Base-by-base conservation (phyloP, 2,329 filamentous ascomycete genomes). In the Fusarium brachygibbosum region DNA sequence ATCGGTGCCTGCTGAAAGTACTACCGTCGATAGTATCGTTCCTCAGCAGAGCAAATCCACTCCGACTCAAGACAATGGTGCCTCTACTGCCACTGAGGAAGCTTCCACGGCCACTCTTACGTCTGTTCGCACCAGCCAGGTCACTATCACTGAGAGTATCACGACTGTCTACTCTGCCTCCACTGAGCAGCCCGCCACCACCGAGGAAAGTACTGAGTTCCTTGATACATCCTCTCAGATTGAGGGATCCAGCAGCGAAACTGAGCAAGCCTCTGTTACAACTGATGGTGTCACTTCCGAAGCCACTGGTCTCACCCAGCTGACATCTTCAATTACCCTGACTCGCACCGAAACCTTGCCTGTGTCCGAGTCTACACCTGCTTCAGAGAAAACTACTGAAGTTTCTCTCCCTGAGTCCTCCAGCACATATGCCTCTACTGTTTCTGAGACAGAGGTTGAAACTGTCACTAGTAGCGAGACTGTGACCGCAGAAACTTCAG, bases 71-170 rank as follows among this genome's bases (percentile, higher is more conserved):
- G 25, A 25, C 3, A 55, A 37, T 28, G 63, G 37, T 4, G 31
- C 13, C 28, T 51, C 51, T 35, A 41, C 38, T 6, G 4, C 17
- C 38, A 49, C 52, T 2, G 48, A 52, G 1, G 44, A 19, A 16
- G 68, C 29, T 6, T 58, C 61, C 6, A 66, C 38, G 3, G 45
- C 58, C 10, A 71, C 59, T 8, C 25, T 71, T 9, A 29, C 42
- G 10, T 69, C 67, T 0, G 38, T 52, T 10, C 29, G 69, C 11
- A 68, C 72, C 2, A 72, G 41, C 10, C 44, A 54, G 35, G 19
- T 69, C 2, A 70, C 65, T 1, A 6, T 63, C 7, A 51, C 66
- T 0, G 54, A 45, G n/a, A 66, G 57, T 7, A 29, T 28, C 6
- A 63, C 68, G 1, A 63, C 63, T 9, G 13, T 42, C 8, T 60